These are phyloP conservation scores for Lactarius tabidus DNA, from an alignment of 768 basidiomycete species.

Conservation along the genomic window DNA sequence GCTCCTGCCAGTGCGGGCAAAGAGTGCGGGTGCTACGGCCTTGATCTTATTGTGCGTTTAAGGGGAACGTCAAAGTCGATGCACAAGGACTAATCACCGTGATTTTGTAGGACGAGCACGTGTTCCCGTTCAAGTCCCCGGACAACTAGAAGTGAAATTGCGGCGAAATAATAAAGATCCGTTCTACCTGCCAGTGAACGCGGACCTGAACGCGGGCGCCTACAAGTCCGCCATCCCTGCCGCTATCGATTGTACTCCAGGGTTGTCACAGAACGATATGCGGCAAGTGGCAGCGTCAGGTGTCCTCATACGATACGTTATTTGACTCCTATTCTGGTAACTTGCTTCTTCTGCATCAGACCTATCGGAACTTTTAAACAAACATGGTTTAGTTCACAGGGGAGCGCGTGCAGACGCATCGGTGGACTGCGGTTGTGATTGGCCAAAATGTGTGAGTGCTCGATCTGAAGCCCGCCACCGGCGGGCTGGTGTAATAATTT, in stretches of 20 bases:
- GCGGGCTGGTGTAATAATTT: background rate
- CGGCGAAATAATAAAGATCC: background rate
- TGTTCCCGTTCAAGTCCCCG: background rate
- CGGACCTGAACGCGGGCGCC: background rate
- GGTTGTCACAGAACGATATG: background rate
- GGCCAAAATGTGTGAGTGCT: conserved; percentile 9
- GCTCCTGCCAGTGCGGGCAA: no score
- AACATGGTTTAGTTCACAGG: background rate
- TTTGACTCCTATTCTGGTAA: conserved; percentile 7
- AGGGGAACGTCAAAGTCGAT: no score
- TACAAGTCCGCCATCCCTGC: no score
- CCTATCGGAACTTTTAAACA: conserved; percentile 8
- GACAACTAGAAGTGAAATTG: background rate
- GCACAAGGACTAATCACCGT: background rate
- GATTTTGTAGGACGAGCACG: background rate
- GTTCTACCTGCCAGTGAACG: no score
- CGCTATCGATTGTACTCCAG: background rate
- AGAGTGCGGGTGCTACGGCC: no score
- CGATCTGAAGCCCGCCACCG: background rate
- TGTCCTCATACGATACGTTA: background rate
- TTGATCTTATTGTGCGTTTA: no score
- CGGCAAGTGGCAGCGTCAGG: background rate
- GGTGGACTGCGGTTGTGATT: background rate
- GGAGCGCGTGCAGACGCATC: background rate
- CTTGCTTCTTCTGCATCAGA: background rate